A percentile compares a stretch with the other conserved stretches of the same genome.
These are phyloP conservation scores for Geotrichum bryndzae DNA, from an alignment of 1,139 yeast genomes.

Conservation along the genomic window DNA sequence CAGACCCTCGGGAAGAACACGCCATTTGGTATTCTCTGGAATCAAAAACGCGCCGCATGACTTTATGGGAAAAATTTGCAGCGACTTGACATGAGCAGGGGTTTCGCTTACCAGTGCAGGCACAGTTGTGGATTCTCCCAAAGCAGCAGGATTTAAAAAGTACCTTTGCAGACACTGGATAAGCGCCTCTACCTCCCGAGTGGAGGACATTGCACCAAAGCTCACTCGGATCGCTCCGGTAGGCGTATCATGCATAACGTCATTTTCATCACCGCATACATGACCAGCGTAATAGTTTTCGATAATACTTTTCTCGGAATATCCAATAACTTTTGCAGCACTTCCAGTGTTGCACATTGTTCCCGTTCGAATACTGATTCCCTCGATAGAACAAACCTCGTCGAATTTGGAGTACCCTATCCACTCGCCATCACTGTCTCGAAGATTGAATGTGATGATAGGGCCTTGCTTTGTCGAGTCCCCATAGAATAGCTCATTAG, in stretches of 20 bases:
- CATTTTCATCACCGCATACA: conserved; percentile 40
- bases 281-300: conserved; percentile 35
- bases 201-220: conserved; percentile 38
- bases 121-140: not conserved
- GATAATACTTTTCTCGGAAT: conserved; percentile 31
- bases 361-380: conserved; percentile 39
- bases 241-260: conserved; percentile 35
- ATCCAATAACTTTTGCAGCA: conserved; percentile 27
- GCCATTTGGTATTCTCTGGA: conserved; percentile 30
- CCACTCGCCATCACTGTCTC: conserved; percentile 25
- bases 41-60: conserved; percentile 38
- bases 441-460: conserved; percentile 37
- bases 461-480: conserved; percentile 33
- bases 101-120: not conserved
- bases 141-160: conserved; percentile 11
- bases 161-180: conserved; percentile 28
- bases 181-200: conserved; percentile 33
- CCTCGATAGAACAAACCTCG: conserved; percentile 30
- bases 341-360: conserved; percentile 42
- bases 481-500: conserved; percentile 18
- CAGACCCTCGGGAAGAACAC: conserved; percentile 31
- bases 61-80: conserved; percentile 39
- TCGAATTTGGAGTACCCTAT: conserved; percentile 40
- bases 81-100: conserved; percentile 20
- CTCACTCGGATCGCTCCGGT: conserved; percentile 41